phyloP scores from a whole-genome alignment of 2,329 filamentous ascomycete genomes.

The Cercospora citrullina region DNA sequence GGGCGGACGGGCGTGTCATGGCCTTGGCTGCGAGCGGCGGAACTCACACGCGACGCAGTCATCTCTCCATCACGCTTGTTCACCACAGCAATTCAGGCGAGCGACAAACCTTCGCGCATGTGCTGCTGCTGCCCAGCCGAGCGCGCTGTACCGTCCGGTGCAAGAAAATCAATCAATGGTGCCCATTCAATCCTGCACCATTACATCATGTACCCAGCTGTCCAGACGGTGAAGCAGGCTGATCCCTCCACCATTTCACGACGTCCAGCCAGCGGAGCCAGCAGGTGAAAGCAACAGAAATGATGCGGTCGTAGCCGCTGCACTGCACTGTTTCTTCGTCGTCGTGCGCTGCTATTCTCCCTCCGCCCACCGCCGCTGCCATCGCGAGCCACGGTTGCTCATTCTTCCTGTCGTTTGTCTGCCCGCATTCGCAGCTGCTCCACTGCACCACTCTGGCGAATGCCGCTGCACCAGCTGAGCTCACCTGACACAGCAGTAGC shows the following conservation, averaged over 20 bases:
- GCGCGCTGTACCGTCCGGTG: not conserved
- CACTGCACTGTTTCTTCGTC: not conserved
- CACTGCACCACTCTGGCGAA: not conserved
- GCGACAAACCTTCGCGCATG: not conserved
- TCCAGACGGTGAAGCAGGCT: not conserved
- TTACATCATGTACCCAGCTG: slow-evolving; percentile 7
- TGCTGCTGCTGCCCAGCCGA: slow-evolving; percentile 1
- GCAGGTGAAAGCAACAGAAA: not conserved
- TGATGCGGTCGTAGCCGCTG: slow-evolving; percentile 3
- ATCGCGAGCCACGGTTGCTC: not conserved
- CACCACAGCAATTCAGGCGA: not conserved
- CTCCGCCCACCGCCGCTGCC: slow-evolving; percentile 4
- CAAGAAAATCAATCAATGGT: slow-evolving; percentile 1
- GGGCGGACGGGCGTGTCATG: not conserved
- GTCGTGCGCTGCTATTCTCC: not conserved
- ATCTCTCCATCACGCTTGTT: not conserved
- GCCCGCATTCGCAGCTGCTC: not conserved
- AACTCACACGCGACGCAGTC: not conserved
- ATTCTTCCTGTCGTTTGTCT: not conserved
- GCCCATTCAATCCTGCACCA: slow-evolving; percentile 8
- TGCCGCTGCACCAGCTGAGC: slow-evolving; percentile 1
- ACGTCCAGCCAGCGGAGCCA: slow-evolving; percentile 2
- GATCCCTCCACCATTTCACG: not conserved
- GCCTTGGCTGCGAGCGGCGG: slow-evolving; percentile 2
- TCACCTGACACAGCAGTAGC: slow-evolving; percentile 12